Percentiles rank a stretch among this genome's conserved stretches.
Conservation (phyloP, 1,284 basidiomycete species). For the Neolentinus lepideus region DNA sequence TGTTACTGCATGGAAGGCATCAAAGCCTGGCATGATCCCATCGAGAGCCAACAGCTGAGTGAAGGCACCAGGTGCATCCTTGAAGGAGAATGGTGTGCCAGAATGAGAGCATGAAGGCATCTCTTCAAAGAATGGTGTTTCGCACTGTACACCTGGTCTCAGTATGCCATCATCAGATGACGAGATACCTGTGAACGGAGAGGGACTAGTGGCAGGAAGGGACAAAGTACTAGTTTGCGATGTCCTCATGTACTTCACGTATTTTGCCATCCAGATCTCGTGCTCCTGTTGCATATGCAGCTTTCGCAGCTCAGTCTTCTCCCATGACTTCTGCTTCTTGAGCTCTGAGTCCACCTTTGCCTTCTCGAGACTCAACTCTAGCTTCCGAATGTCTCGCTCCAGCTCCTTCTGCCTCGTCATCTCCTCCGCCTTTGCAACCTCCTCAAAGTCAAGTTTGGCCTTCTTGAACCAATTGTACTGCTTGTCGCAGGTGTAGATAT, state of each 20-base stretch:
- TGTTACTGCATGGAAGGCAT: neutral
- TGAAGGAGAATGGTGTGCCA: neutral
- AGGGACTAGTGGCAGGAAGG: neutral
- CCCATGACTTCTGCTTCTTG: neutral
- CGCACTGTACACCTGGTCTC: neutral
- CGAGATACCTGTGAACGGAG: neutral
- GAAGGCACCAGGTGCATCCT: neutral
- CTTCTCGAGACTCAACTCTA: neutral
- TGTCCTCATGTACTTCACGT: neutral
- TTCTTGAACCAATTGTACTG: neutral
- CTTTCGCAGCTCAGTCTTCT: neutral
- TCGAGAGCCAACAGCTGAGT: neutral
- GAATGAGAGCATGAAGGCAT: neutral
- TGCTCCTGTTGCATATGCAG: neutral
- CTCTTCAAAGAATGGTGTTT: neutral
- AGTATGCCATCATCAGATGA: neutral
- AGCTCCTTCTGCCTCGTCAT: neutral
- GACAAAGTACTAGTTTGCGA: neutral
- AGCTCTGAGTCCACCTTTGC: neutral
- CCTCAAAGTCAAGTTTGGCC: neutral
- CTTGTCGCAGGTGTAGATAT: neutral
- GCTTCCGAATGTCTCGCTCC: neutral
- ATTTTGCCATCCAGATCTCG: neutral
- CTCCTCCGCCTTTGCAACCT: slow-evolving; percentile 1
- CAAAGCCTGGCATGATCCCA: neutral